Conservation (phyloP, 1,284 basidiomycete species). For the Puccinia novopanici region DNA sequence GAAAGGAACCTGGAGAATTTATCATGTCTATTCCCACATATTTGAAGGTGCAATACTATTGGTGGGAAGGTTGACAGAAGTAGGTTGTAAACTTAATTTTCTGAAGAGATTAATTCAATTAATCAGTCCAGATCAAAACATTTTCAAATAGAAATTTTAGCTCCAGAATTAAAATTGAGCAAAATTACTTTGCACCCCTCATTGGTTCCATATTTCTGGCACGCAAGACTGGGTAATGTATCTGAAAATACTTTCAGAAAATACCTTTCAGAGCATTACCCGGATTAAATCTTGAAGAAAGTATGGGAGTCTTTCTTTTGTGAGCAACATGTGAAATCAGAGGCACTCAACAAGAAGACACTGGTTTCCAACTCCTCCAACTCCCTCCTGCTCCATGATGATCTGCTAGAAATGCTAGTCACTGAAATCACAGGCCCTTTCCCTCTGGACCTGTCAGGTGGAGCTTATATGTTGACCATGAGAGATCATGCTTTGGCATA, state of each 20-base stretch:
- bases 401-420: not conserved
- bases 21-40: not conserved
- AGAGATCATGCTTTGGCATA: constrained; percentile 1
- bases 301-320: not conserved
- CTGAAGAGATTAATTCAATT: not conserved
- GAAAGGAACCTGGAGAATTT: not conserved
- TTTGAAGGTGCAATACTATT: not conserved
- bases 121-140: not conserved
- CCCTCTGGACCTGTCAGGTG: not conserved
- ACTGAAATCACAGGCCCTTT: not conserved
- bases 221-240: not conserved
- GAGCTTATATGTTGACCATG: not conserved
- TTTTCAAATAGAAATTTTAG: not conserved
- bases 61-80: not conserved
- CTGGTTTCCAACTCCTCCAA: not conserved
- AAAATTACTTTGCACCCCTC: not conserved
- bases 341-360: not conserved
- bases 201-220: constrained; percentile 2
- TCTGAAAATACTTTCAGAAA: not conserved
- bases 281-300: not conserved
- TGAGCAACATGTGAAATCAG: not conserved
- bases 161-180: not conserved
- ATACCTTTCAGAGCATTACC: not conserved
- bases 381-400: not conserved
- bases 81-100: not conserved